A percentile compares a stretch with the other conserved stretches of the same genome.
Conservation (phyloP, 139 green algal species). For the Astrephomene gubernaculifera region DNA sequence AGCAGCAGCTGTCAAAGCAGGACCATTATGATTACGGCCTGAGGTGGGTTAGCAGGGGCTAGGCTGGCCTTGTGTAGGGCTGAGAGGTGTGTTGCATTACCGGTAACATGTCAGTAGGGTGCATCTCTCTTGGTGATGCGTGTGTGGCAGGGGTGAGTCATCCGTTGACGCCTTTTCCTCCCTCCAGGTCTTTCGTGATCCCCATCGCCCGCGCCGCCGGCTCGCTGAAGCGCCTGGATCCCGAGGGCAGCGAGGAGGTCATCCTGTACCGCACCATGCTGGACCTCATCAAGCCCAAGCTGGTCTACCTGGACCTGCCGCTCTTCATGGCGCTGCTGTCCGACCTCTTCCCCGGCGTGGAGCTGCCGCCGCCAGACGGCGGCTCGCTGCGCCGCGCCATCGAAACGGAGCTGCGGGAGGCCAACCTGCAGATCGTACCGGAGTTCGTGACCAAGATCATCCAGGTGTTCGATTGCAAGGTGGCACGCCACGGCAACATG, state of each 20-base stretch:
- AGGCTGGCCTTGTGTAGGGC: no score
- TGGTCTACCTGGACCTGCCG: constrained; percentile 88
- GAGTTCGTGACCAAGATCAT: constrained; percentile 91
- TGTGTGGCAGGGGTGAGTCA: no score
- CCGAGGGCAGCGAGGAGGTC: constrained; percentile 83
- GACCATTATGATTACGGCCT: constrained; percentile 91
- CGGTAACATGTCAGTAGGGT: no score
- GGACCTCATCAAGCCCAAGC: constrained; percentile 90
- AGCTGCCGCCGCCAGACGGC: constrained; percentile 73
- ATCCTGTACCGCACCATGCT: constrained; percentile 87
- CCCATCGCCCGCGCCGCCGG: constrained; percentile 85
- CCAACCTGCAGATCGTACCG: constrained; percentile 82
- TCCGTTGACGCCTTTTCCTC: background rate
- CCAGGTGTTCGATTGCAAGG: constrained; percentile 94
- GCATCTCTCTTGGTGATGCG: no score
- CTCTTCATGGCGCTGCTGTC: constrained; percentile 87
- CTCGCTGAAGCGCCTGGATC: constrained; percentile 80
- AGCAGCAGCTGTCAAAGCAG: constrained; percentile 92
- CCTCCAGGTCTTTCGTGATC: constrained; percentile 84
- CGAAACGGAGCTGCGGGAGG: constrained; percentile 75
- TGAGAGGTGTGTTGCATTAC: no score
- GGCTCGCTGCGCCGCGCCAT: constrained; percentile 72
- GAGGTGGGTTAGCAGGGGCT: constrained; percentile 20
- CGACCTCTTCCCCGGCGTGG: constrained; percentile 89
- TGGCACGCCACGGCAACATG: constrained; percentile 93